Evolutionary conservation across 1,284 basidiomycete genomes (phyloP).

Genomic region (Boletus albobrunnescens): DNA sequence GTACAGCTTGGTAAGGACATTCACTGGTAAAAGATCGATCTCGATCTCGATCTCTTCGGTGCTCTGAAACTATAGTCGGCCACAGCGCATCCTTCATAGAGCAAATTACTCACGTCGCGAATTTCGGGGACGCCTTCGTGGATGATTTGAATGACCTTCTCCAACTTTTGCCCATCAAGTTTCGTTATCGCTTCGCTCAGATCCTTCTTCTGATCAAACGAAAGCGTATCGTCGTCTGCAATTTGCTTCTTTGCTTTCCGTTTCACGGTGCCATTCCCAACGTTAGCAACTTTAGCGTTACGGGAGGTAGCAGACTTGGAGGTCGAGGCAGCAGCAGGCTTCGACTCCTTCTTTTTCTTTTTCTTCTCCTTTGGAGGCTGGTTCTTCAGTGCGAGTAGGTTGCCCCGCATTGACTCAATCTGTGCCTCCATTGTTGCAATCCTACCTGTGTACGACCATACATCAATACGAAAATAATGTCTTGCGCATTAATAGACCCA

Average conservation of each 20-base stretch:
- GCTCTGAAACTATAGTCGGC: conserved; percentile 49
- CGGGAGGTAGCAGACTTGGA: conserved; percentile 53
- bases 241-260: conserved; percentile 55
- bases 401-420: conserved; percentile 67
- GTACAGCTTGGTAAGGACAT: conserved; percentile 86
- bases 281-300: conserved; percentile 37
- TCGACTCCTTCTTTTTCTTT: conserved; percentile 62
- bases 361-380: conserved; percentile 54
- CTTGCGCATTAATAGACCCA: conserved; percentile 34
- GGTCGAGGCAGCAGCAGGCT: conserved; percentile 54
- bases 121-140: conserved; percentile 87
- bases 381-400: conserved; percentile 58
- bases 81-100: conserved; percentile 3
- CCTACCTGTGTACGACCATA: conserved; percentile 42
- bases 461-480: conserved; percentile 11
- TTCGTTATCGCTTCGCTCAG: conserved; percentile 86
- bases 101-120: conserved; percentile 65
- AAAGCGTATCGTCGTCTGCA: conserved; percentile 67
- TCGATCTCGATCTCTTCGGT: conserved; percentile 96
- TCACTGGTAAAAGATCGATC: conserved; percentile 82
- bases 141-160: conserved; percentile 88
- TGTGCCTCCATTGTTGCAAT: conserved; percentile 71
- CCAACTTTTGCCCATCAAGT: conserved; percentile 74
- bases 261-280: conserved; percentile 39
- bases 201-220: conserved; percentile 95